phyloP scores from a whole-genome alignment of 345 rosid genomes.

The Zanthoxylum bungeanum region DNA sequence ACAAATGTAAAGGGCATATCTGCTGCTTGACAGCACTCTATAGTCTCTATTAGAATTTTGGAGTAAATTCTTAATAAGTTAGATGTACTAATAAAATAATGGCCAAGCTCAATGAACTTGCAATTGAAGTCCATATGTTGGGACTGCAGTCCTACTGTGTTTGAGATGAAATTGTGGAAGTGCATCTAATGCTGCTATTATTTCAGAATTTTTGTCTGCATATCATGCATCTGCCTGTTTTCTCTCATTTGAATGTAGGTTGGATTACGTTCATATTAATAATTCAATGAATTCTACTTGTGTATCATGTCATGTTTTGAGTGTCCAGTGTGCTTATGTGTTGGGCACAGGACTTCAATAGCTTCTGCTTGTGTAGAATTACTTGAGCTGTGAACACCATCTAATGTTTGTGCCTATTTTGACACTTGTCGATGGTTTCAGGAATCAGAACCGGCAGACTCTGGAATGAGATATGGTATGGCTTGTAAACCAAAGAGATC shows the following conservation, averaged over 20 bases:
- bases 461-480: neutral
- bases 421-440: constrained; percentile 7
- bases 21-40: neutral
- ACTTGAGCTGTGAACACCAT: neutral
- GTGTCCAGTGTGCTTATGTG: neutral
- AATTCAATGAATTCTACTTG: neutral
- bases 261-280: neutral
- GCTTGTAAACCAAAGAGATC: constrained; percentile 27
- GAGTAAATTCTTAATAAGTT: neutral
- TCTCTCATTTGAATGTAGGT: neutral
- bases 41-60: neutral
- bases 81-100: neutral
- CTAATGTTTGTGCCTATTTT: neutral
- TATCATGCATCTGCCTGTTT: neutral
- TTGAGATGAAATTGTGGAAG: neutral
- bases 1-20: neutral
- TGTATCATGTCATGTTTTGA: neutral
- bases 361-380: neutral
- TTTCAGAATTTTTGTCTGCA: neutral
- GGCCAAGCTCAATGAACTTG: neutral
- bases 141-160: neutral
- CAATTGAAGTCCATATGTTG: neutral
- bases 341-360: neutral
- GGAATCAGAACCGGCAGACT: constrained; percentile 17
- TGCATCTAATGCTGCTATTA: neutral